These are phyloP conservation scores for Diaporthe destruens DNA, from an alignment of 2,329 filamentous ascomycete genomes.

Conservation along the genomic window DNA sequence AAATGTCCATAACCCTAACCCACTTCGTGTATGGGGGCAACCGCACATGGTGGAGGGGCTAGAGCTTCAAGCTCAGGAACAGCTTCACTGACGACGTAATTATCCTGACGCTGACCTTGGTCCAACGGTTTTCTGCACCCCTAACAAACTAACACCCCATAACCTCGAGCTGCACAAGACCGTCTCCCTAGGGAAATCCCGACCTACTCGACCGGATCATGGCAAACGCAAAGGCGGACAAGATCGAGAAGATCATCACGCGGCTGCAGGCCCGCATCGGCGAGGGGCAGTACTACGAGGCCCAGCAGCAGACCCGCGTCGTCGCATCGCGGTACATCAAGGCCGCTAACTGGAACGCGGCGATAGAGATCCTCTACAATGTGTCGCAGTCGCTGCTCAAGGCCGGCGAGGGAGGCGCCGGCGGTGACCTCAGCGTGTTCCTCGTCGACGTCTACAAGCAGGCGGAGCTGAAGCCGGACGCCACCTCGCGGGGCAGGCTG, in stretches of 20 bases:
- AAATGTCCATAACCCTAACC: conserved; percentile 1
- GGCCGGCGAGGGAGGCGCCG: conserved; percentile 93
- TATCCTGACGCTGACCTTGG: background rate
- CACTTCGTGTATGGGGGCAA: background rate
- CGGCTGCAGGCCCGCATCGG: conserved; percentile 76
- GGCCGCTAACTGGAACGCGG: conserved; percentile 83
- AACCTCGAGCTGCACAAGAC: background rate
- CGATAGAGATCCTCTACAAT: conserved; percentile 86
- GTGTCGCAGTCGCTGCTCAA: conserved; percentile 89
- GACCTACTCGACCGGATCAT: conserved; percentile 10
- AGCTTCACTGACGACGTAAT: conserved; percentile 28
- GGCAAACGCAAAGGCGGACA: conserved; percentile 53
- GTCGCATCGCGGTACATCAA: conserved; percentile 96
- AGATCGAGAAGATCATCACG: conserved; percentile 69
- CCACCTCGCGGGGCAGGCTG: conserved; percentile 79
- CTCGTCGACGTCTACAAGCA: conserved; percentile 93
- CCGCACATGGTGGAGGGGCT: background rate
- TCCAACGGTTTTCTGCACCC: background rate
- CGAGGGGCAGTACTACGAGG: conserved; percentile 94
- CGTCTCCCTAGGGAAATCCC: background rate
- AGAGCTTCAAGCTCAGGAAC: conserved; percentile 25
- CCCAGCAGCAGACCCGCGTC: conserved; percentile 96
- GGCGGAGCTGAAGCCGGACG: conserved; percentile 82
- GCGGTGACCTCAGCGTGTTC: conserved; percentile 89
- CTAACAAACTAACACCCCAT: background rate